Base-by-base conservation (phyloP, 192 early-diverging fungal species). In the Gonapodya prolifera region DNA sequence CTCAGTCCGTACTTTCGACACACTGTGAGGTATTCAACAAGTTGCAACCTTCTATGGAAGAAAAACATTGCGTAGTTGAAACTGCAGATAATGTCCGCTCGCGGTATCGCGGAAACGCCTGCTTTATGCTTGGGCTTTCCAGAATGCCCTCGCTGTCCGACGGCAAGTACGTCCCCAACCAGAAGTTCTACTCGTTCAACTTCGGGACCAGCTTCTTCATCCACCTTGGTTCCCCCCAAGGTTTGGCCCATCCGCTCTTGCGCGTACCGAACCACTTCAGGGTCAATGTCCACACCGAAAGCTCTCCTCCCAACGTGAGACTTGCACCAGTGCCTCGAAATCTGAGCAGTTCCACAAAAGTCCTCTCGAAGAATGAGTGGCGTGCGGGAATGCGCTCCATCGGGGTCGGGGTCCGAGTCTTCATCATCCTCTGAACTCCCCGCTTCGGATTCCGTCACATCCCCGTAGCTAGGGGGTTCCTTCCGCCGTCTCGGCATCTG, bases 311-410 rank as follows among this genome's bases (percentile, higher is more conserved):
- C 77, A 1, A 79, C 77, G 29, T 35, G 28, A 17, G 34, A 34
- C 32, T 75, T 70, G 35, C 80, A 77, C 84, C 84, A 87, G 76
- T 85, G 84, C 45, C 76, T 73, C 70, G 83, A 87, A 29, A 86
- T 74, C n/a, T 79, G 79, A 1, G 83, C 86, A 1, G 86, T 87
- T 0, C 86, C 86, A 35, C 86, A 87, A 75, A 87, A 87, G 45
- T 87, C 86, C 77, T 87, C 84, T 69, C 86, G 82, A 34, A 85
- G 79, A 16, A 33, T 77, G 77, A 76, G 33, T 30, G 36, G 35
- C 33, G 35, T 35, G 30, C 70, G 36, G 31, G 45, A 16, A 31
- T 80, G 75, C 30, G 78, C 79, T 0, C 69, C 35, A 45, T 77
- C 69, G n/a, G n/a, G n/a, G n/a, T n/a, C n/a, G n/a, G n/a, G n/a